These are phyloP conservation scores for Trichoderma atroviride DNA, from an alignment of 2,329 filamentous ascomycete species.

Conservation along the genomic window DNA sequence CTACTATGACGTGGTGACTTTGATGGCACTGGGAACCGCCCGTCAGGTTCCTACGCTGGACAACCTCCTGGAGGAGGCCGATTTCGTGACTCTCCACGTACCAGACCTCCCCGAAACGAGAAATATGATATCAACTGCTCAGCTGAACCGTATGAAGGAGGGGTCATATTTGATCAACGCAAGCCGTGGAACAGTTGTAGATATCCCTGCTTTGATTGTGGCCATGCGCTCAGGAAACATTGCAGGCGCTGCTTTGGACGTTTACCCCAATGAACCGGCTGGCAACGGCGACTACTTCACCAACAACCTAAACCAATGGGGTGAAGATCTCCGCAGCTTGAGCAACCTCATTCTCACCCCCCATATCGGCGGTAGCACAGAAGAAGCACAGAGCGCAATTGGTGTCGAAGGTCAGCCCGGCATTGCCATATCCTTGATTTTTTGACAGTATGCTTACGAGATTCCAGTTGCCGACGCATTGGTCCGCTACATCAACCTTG, in stretches of 20 bases:
- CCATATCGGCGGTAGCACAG: conserved; percentile 95
- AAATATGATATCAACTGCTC: conserved; percentile 79
- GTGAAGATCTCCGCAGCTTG: conserved; percentile 77
- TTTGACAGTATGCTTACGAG: background rate
- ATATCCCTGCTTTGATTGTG: conserved; percentile 88
- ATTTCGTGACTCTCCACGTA: conserved; percentile 94
- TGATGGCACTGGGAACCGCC: conserved; percentile 92
- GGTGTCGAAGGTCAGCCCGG: conserved; percentile 70
- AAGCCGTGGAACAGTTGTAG: conserved; percentile 88
- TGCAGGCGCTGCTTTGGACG: conserved; percentile 92
- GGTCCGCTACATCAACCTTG: conserved; percentile 94
- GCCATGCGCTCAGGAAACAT: conserved; percentile 84
- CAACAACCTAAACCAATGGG: conserved; percentile 79
- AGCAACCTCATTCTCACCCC: conserved; percentile 95
- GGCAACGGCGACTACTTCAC: conserved; percentile 96
- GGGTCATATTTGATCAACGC: conserved; percentile 97
- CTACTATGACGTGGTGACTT: conserved; percentile 91
- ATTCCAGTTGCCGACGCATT: conserved; percentile 74
- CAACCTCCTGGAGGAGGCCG: conserved; percentile 73
- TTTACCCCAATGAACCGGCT: conserved; percentile 91
- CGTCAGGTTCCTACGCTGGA: conserved; percentile 79
- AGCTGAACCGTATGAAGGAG: conserved; percentile 87
- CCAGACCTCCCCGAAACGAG: conserved; percentile 91
- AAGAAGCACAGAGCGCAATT: conserved; percentile 95
- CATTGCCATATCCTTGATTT: background rate